Conservation (phyloP, 2,329 filamentous ascomycete genomes). For the Penicillium digitatum region DNA sequence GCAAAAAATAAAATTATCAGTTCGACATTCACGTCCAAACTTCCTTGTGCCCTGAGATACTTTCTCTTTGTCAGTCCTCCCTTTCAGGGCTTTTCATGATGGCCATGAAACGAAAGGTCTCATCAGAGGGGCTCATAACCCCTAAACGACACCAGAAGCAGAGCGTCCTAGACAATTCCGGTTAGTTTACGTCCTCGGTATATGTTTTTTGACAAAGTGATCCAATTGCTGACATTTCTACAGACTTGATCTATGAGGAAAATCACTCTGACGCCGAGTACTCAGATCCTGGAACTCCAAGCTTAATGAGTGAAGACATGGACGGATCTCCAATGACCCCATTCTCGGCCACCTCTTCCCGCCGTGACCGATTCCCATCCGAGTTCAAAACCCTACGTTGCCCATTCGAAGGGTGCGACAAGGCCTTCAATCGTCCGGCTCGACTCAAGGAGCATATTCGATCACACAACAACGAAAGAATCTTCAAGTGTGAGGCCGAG, state of each 20-base stretch:
- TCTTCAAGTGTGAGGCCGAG: constrained; percentile 66
- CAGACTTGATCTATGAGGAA: constrained; percentile 35
- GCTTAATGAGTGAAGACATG: constrained; percentile 29
- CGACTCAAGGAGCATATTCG: constrained; percentile 74
- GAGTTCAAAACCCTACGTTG: constrained; percentile 75
- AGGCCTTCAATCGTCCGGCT: constrained; percentile 83
- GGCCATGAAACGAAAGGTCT: constrained; percentile 37
- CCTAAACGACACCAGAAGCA: constrained; percentile 34
- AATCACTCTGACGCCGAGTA: constrained; percentile 35
- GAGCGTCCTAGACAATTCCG: constrained; percentile 25
- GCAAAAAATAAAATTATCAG: constrained; percentile 34
- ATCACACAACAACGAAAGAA: constrained; percentile 79
- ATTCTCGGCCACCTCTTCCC: constrained; percentile 47
- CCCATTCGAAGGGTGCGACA: constrained; percentile 67
- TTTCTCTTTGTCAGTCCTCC: not conserved
- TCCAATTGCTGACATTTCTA: constrained; percentile 29
- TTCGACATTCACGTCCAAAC: constrained; percentile 5
- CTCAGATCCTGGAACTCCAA: constrained; percentile 28
- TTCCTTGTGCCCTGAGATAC: not conserved
- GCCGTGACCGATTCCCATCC: constrained; percentile 49
- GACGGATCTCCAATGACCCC: constrained; percentile 51
- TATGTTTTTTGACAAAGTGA: constrained; percentile 2
- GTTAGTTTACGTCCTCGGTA: constrained; percentile 23
- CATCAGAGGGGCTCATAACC: constrained; percentile 23
- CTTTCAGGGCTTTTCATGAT: constrained; percentile 22